Evolutionary conservation across 2,329 filamentous ascomycete genomes (phyloP).

Genomic region (Drechmeria coniospora): DNA sequence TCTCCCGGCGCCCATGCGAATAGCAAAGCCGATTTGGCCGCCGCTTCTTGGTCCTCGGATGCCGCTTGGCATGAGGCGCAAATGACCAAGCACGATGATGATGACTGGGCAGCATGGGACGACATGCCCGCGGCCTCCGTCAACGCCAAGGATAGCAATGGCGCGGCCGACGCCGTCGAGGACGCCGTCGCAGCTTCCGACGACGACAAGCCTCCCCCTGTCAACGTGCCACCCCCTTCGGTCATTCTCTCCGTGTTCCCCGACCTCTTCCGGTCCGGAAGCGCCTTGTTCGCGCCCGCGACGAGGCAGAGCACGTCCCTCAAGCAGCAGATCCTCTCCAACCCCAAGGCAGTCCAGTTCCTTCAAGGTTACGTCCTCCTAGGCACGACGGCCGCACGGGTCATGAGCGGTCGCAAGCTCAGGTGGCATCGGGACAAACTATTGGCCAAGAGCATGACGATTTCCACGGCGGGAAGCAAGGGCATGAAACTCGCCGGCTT

Average conservation of each 20-base stretch:
- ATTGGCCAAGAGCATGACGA: slow-evolving; percentile 75
- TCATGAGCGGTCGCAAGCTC: slow-evolving; percentile 70
- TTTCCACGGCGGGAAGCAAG: slow-evolving; percentile 59
- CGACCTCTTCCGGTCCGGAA: slow-evolving; percentile 50
- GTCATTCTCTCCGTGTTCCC: slow-evolving; percentile 67
- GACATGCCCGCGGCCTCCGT: slow-evolving; percentile 19
- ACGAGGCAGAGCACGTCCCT: slow-evolving; percentile 39
- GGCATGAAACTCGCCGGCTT: slow-evolving; percentile 86
- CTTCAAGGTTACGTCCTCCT: slow-evolving; percentile 48
- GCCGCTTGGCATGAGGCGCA: too few relatives aligned
- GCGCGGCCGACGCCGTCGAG: slow-evolving; percentile 26
- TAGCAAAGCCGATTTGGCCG: slow-evolving; percentile 20
- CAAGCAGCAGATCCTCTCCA: slow-evolving; percentile 47
- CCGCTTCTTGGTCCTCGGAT: slow-evolving; percentile 28
- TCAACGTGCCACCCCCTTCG: slow-evolving; percentile 79
- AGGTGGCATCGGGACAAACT: slow-evolving; percentile 86
- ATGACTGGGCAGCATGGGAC: slow-evolving; percentile 38
- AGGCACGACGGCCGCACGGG: slow-evolving; percentile 54
- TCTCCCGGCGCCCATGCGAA: slow-evolving; percentile 17
- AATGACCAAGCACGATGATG: slow-evolving; percentile 19
- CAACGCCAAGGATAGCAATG: slow-evolving; percentile 17
- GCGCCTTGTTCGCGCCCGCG: slow-evolving; percentile 50
- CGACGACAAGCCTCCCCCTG: slow-evolving; percentile 44
- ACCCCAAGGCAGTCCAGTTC: slow-evolving; percentile 46
- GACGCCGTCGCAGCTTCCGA: slow-evolving; percentile 8